Evolutionary conservation across 75 land plant species (phyloP).

Genomic region (Chamaecyparis obtusa): DNA sequence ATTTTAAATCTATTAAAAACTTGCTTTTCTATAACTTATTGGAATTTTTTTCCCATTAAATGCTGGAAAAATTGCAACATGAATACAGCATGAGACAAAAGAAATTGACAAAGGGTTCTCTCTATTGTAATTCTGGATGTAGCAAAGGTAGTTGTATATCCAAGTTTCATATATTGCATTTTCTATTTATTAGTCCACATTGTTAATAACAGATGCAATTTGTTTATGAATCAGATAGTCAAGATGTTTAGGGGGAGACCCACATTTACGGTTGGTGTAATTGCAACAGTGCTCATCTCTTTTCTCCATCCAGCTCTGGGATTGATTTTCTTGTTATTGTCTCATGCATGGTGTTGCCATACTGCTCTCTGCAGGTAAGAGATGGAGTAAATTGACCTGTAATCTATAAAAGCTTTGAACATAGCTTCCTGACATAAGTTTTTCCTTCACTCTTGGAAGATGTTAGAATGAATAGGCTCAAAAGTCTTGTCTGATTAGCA

Average conservation of each 20-base stretch:
- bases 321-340: constrained; percentile 53
- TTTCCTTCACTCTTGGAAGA: neutral
- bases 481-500: neutral
- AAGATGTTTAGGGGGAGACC: constrained; percentile 54
- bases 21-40: neutral
- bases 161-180: neutral
- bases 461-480: constrained; percentile 1
- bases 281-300: constrained; percentile 53
- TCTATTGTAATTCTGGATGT: neutral
- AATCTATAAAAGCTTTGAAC: neutral
- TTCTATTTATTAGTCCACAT: neutral
- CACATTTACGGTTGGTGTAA: constrained; percentile 39
- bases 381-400: no score
- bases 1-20: neutral
- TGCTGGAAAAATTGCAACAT: neutral
- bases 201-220: neutral
- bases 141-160: neutral
- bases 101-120: neutral
- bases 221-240: constrained; percentile 42
- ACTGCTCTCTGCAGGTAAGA: constrained; percentile 75
- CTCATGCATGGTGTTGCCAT: constrained; percentile 79
- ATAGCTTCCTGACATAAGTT: neutral
- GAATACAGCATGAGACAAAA: neutral
- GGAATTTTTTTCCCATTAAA: neutral
- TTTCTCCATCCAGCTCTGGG: constrained; percentile 95